These are phyloP conservation scores for Pichia manshurica DNA, from an alignment of 805 yeast species.

Conservation along the genomic window DNA sequence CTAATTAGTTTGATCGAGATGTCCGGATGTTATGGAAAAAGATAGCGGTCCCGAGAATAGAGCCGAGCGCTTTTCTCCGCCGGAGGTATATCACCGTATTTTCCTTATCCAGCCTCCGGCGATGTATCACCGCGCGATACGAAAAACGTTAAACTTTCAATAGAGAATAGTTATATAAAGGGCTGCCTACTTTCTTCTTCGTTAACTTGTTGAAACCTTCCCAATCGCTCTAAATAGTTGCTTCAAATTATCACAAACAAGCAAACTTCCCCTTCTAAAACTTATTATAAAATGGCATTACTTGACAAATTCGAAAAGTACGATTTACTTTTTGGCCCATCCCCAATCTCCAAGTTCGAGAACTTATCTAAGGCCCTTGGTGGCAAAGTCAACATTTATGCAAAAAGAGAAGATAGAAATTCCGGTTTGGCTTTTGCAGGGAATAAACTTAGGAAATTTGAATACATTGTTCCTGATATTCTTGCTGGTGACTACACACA, in stretches of 20 bases:
- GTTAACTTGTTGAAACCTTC: too few relatives aligned
- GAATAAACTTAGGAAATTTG: constrained; percentile 31
- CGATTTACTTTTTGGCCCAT: constrained; percentile 31
- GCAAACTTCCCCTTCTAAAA: neutral
- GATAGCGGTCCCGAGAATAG: too few relatives aligned
- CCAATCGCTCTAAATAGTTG: neutral
- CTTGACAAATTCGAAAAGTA: constrained; percentile 24
- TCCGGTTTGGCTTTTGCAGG: constrained; percentile 34
- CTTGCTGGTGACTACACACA: constrained; percentile 32
- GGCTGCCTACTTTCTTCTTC: neutral
- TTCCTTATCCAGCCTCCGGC: neutral
- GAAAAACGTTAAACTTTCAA: neutral
- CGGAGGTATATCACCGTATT: neutral
- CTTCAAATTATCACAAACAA: neutral
- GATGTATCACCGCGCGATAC: constrained; percentile 2
- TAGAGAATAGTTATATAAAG: neutral
- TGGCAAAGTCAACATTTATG: constrained; percentile 30
- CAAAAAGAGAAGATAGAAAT: constrained; percentile 33
- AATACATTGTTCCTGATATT: constrained; percentile 32
- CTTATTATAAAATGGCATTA: constrained; percentile 13
- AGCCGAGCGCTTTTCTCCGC: too few relatives aligned
- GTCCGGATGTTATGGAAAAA: too few relatives aligned
- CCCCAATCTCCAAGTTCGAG: constrained; percentile 31
- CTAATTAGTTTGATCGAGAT: too few relatives aligned
- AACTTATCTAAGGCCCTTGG: constrained; percentile 28